Evolutionary conservation across 2,329 filamentous ascomycete genomes (phyloP).

Genomic region (Stagonosporopsis cucurbitacearum): DNA sequence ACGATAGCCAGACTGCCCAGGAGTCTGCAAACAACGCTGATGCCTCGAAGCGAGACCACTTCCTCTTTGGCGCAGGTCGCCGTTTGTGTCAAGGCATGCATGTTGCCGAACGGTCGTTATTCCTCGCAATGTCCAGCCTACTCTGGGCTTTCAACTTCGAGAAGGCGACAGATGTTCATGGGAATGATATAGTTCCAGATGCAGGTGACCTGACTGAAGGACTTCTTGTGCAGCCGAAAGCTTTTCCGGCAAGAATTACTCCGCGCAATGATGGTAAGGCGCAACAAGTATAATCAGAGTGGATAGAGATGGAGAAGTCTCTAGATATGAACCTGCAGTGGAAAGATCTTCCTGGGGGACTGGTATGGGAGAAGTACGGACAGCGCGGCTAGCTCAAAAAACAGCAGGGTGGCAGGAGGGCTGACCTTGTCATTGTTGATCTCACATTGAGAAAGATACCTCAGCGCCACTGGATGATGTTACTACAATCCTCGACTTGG

Average conservation of each 20-base stretch:
- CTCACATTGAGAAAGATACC: too few species aligned
- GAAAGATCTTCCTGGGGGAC: slow-evolving; percentile 26
- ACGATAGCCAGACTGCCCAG: slow-evolving; percentile 36
- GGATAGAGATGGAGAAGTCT: slow-evolving; percentile 24
- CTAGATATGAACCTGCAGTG: slow-evolving; percentile 31
- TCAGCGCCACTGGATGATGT: too few species aligned
- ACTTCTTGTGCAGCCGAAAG: slow-evolving; percentile 24
- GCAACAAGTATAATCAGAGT: slow-evolving; percentile 22
- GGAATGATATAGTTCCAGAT: slow-evolving; percentile 20
- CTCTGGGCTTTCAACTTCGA: slow-evolving; percentile 45
- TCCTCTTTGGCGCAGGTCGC: slow-evolving; percentile 48
- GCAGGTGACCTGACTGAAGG: slow-evolving; percentile 26
- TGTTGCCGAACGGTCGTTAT: slow-evolving; percentile 43
- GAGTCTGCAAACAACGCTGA: slow-evolving; percentile 44
- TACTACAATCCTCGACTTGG: too few species aligned
- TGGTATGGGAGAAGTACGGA: slow-evolving; percentile 25
- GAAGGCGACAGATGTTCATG: slow-evolving; percentile 1
- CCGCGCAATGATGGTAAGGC: slow-evolving; percentile 18
- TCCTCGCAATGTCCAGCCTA: slow-evolving; percentile 40
- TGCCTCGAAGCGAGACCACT: slow-evolving; percentile 43
- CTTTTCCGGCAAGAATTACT: slow-evolving; percentile 26
- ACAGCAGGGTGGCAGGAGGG: too few species aligned
- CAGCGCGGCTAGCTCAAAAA: background rate
- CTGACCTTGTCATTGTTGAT: too few species aligned
- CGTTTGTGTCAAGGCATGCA: slow-evolving; percentile 50